Evolutionary conservation across 805 yeast species (phyloP), one percentile per base, ranked within the genome.

Genomic region (Cyberlindnera japonica): DNA sequence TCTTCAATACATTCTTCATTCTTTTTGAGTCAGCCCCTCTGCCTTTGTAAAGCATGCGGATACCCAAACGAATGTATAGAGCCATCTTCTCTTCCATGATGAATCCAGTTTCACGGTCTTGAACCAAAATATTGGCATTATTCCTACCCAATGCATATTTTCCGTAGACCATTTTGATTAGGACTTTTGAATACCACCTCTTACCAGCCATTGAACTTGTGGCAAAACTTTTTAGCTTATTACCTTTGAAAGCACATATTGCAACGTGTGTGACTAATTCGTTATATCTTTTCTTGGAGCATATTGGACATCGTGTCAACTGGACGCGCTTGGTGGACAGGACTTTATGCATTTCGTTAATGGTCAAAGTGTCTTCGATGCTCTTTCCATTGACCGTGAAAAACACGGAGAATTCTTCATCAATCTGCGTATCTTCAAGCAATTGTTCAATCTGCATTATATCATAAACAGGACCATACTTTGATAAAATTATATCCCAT

Each of bases 1-100:
- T 75, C 41, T 71, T 72, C 53, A 93, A 64, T 32, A 87, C 58
- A n/a, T 62, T 66, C 38, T 83, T 72, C 27, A 86, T 72, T 46
- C 80, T 68, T 45, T 69, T 79, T 2, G 75, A 64, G 47, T 77
- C 82, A 3, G 83, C 65, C 27, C 81, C 74, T 45, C 82, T 74
- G 2, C 95, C 91, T 52, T 81, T 78, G 62, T 91, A 91, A 3
- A 91, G 65, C 32, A 91, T 63, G 32, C 96, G 63, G 38, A 91
- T 91, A 0, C 98, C 99, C 26, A 93, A 58, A 35, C 96, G 70
- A 10, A 93, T 93, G 53, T 86, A 86, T 2, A 85, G 77, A 43
- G 90, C 81, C 85, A 93, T 91, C 54, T 88, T 88, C 54, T 91
- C 99, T 58, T 91, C 98, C 55, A 84, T 62, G n/a, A 91, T 78